Percentiles rank a stretch among this genome's conserved stretches.
Evolutionary conservation across 371 early-diverging fungal genomes (phyloP).

Genomic region (Paraphysoderma sedebokerense): DNA sequence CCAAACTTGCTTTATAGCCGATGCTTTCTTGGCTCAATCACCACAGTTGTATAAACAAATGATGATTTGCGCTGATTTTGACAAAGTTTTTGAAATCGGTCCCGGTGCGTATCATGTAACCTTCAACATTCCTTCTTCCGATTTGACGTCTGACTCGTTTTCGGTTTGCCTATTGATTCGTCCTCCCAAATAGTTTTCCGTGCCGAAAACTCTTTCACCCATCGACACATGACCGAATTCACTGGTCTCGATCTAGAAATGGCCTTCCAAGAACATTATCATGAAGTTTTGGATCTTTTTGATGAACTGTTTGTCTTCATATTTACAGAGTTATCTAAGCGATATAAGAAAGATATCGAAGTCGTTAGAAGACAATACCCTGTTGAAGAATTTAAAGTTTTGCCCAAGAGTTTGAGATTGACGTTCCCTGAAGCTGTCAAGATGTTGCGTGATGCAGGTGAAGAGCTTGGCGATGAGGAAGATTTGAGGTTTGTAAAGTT

Average conservation of each 20-base stretch:
- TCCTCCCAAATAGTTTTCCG: constrained; percentile 65
- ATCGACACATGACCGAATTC: constrained; percentile 99
- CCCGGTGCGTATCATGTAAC: constrained; percentile 44
- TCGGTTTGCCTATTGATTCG: background rate
- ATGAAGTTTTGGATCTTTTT: constrained; percentile 84
- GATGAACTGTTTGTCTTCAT: constrained; percentile 86
- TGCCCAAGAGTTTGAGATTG: constrained; percentile 72
- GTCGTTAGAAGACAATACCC: constrained; percentile 82
- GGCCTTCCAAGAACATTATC: constrained; percentile 96
- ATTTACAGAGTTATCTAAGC: constrained; percentile 67
- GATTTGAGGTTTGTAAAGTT: constrained; percentile 46
- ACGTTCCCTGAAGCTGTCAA: constrained; percentile 82
- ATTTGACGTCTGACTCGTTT: constrained; percentile 1
- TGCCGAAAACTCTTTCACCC: constrained; percentile 97
- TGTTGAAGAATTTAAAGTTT: constrained; percentile 78
- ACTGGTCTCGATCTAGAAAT: constrained; percentile 99
- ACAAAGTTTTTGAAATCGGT: constrained; percentile 96
- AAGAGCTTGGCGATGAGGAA: constrained; percentile 81
- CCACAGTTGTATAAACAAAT: constrained; percentile 99
- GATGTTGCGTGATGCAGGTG: constrained; percentile 80
- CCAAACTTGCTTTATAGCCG: constrained; percentile 14
- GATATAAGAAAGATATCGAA: constrained; percentile 71
- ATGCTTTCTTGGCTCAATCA: constrained; percentile 96
- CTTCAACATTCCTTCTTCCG: background rate
- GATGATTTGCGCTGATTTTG: constrained; percentile 96